Evolutionary conservation across 352 stramenopile species (phyloP), one percentile per base, ranked within the genome.

Genomic region (Elongisporangium undulatum): DNA sequence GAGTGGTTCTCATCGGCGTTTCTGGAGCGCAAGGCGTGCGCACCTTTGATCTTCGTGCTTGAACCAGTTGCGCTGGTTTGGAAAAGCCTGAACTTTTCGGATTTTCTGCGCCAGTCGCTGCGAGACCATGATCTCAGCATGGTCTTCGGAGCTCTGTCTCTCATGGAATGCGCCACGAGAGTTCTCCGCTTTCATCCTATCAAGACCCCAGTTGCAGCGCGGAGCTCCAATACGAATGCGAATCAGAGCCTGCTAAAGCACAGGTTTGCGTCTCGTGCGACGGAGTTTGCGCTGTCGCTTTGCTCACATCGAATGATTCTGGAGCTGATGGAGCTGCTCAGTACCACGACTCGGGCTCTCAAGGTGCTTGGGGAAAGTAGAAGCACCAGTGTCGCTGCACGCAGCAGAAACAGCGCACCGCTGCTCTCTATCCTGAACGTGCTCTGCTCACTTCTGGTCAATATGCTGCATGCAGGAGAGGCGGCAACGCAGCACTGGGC

Each of bases 381-480:
- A 13, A 53, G 57, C 2, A 50, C 60, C 2, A 67, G 64, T 29
- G 61, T 49, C 3, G 66, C 58, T 38, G 7, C 34, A 17, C n/a
- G 51, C 22, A 20, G 13, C 59, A 49, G 54, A 72, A 57, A n/a
- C 59, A 71, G 2, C 59, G 71, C 29, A 16, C 49, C 56, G 10
- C 56, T 71, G 3, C 50, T 69, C 6, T 56, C 62, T 12, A 70
- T 60, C 19, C 48, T 76, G 23, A 71, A 53, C 20, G 66, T 66
- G 16, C 59, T 54, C 16, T 45, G 69, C 2, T 49, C 70, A 17
- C 73, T 64, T 41, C 56, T 85, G 1, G 66, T 76, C 16, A 82
- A 85, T 55, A 72, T 62, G 51, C 54, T 85, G 15, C 56, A 82
- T 51, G 63, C 62, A 4, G 72, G 75, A 45, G 71, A 85, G 26